phyloP scores from a whole-genome alignment of 1,284 basidiomycete genomes.

The Athelia sp. region DNA sequence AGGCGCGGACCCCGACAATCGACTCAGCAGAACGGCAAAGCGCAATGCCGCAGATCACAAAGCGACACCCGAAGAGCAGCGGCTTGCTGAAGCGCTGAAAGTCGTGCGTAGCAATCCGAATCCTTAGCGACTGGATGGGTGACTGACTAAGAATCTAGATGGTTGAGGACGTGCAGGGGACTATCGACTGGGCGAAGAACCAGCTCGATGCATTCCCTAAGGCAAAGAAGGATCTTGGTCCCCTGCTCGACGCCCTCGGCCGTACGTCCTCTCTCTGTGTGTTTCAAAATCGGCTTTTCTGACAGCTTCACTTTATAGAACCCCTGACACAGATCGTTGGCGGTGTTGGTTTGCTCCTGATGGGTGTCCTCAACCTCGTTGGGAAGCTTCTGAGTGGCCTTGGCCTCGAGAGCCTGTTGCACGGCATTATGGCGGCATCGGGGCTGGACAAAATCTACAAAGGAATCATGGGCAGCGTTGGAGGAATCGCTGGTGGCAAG shows the following conservation, averaged over 20 bases:
- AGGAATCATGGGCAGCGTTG: too few relatives aligned
- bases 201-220: constrained; percentile 33
- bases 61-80: constrained; percentile 32
- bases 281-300: not conserved
- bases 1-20: constrained; percentile 32
- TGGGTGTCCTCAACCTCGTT: constrained; percentile 28
- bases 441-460: too few relatives aligned
- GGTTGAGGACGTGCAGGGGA: constrained; percentile 31
- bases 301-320: constrained; percentile 11
- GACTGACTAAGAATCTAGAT: constrained; percentile 13
- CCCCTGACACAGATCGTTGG: constrained; percentile 32
- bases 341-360: constrained; percentile 26
- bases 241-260: constrained; percentile 29
- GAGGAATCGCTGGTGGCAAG: too few relatives aligned
- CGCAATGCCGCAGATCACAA: constrained; percentile 28
- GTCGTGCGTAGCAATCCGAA: constrained; percentile 6
- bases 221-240: constrained; percentile 33
- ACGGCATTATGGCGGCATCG: constrained; percentile 11
- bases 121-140: not conserved
- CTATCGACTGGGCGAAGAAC: constrained; percentile 32
- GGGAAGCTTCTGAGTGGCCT: constrained; percentile 26
- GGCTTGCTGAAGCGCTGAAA: constrained; percentile 34
- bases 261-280: not conserved
- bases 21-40: constrained; percentile 28
- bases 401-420: constrained; percentile 26